Conservation (phyloP, 2,329 filamentous ascomycete genomes). For the Neopestalotiopsis clavispora region DNA sequence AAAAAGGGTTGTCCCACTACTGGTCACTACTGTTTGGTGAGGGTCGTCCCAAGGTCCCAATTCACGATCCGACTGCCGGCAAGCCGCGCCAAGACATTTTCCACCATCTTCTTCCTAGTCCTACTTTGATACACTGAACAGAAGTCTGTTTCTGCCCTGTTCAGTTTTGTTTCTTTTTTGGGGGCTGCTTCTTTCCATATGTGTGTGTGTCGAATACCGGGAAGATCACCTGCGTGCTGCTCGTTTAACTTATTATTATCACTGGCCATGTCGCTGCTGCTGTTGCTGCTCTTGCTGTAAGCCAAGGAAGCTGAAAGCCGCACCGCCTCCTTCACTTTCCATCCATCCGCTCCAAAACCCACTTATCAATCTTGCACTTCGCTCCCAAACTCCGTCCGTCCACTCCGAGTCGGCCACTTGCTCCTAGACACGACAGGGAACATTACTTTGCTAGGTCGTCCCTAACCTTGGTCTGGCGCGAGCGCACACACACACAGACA, state of each 20-base stretch:
- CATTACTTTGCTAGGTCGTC: background rate
- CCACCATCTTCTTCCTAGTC: background rate
- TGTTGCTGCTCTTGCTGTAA: background rate
- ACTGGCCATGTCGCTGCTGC: background rate
- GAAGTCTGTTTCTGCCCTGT: background rate
- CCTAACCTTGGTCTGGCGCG: background rate
- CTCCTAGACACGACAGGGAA: background rate
- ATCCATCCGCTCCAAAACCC: background rate
- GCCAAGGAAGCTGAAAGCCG: background rate
- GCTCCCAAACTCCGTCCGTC: background rate
- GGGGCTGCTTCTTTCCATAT: background rate
- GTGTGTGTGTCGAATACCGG: background rate
- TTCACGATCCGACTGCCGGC: background rate
- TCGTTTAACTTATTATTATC: background rate
- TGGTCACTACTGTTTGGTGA: background rate
- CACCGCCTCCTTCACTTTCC: background rate
- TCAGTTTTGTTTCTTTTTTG: background rate
- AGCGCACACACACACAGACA: background rate
- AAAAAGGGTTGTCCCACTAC: background rate
- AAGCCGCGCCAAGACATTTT: constrained; percentile 1
- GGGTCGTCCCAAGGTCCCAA: background rate
- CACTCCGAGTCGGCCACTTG: background rate
- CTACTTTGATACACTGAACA: background rate
- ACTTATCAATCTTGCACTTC: constrained; percentile 1
- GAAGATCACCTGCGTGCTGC: background rate